These are phyloP conservation scores for Hypoxylon sp. DNA, from an alignment of 2,329 filamentous ascomycete genomes.

Conservation along the genomic window DNA sequence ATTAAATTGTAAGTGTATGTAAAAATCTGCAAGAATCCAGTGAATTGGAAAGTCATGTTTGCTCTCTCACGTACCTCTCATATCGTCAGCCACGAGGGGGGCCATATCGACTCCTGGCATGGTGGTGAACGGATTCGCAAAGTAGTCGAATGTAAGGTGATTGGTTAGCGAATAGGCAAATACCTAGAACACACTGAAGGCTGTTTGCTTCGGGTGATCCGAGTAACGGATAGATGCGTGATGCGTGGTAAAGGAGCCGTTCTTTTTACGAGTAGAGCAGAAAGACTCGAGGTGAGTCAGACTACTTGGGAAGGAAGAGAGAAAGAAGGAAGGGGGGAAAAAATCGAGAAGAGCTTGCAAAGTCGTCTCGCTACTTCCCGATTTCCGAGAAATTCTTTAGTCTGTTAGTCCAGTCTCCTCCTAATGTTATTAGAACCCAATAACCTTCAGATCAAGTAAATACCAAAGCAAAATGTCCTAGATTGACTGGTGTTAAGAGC, in stretches of 20 bases:
- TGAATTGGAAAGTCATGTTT: slow-evolving; percentile 18
- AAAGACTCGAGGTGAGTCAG: slow-evolving; percentile 38
- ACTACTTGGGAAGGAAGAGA: slow-evolving; percentile 15
- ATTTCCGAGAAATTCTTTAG: slow-evolving; percentile 6
- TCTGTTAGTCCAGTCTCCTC: slow-evolving; percentile 1
- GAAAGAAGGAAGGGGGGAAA: slow-evolving; percentile 7
- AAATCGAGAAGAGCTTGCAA: slow-evolving; percentile 26
- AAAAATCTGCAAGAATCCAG: slow-evolving; percentile 2
- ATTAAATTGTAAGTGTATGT: slow-evolving; percentile 16
- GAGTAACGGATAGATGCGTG: slow-evolving; percentile 42
- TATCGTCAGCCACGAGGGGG: slow-evolving; percentile 56
- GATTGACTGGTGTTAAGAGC: slow-evolving; percentile 8
- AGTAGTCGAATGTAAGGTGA: slow-evolving; percentile 14
- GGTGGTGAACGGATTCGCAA: slow-evolving; percentile 35
- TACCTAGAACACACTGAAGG: slow-evolving; percentile 5
- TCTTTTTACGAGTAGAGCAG: neutral
- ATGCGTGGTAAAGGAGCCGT: slow-evolving; percentile 26
- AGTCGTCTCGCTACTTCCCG: neutral
- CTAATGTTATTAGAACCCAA: neutral
- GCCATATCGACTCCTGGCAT: slow-evolving; percentile 57
- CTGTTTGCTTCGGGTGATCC: slow-evolving; percentile 38
- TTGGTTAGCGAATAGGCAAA: slow-evolving; percentile 19
- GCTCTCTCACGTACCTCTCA: slow-evolving; percentile 55
- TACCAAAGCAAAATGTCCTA: slow-evolving; percentile 5
- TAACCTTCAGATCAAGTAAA: neutral